Evolutionary conservation across 1,284 basidiomycete genomes (phyloP).

Genomic region (Sanghuangporus sanghuang): DNA sequence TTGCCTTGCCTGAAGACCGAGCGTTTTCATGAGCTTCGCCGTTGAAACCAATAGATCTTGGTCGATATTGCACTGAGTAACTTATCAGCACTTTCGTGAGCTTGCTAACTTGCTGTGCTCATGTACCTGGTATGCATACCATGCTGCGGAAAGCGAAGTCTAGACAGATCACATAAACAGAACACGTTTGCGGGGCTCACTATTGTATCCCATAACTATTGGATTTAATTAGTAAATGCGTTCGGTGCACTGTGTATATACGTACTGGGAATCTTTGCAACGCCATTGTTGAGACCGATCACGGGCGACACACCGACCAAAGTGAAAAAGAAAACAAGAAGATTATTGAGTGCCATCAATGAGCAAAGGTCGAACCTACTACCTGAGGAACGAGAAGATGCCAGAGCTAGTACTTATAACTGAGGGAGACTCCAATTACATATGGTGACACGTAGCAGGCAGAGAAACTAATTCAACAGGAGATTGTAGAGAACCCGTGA

Average conservation of each 20-base stretch:
- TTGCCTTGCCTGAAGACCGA: slow-evolving; percentile 28
- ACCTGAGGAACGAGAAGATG: background rate
- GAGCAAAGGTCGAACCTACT: background rate
- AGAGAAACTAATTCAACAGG: background rate
- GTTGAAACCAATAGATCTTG: slow-evolving; percentile 31
- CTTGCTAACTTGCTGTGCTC: background rate
- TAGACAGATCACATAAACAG: background rate
- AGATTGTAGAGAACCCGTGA: background rate
- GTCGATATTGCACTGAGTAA: slow-evolving; percentile 32
- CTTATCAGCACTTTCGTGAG: background rate
- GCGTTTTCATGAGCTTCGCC: slow-evolving; percentile 30
- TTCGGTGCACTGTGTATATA: background rate
- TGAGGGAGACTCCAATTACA: background rate
- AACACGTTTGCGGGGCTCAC: slow-evolving; percentile 20
- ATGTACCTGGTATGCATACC: slow-evolving; percentile 30
- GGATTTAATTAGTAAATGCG: background rate
- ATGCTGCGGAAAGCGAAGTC: slow-evolving; percentile 22
- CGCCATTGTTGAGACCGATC: slow-evolving; percentile 20
- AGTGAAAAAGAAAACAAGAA: background rate
- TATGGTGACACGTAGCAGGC: background rate
- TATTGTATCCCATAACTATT: slow-evolving; percentile 31
- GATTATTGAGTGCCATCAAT: background rate
- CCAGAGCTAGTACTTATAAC: background rate
- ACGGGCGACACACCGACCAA: background rate
- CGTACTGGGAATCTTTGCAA: slow-evolving; percentile 20